Conservation (phyloP, 345 rosid genomes). For the Citrus reticulata region DNA sequence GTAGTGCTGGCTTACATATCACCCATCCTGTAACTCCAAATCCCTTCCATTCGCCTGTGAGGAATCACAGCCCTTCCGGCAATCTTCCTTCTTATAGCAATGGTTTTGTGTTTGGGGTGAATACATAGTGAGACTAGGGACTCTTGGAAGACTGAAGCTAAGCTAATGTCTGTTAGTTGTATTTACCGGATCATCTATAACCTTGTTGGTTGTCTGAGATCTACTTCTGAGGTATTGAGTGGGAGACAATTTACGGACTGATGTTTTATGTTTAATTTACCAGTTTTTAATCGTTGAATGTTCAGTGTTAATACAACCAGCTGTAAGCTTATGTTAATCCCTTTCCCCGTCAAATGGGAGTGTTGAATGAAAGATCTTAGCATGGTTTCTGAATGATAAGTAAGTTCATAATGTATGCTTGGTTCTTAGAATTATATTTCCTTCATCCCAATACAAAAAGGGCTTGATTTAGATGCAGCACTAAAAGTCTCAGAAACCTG, state of each 20-base stretch:
- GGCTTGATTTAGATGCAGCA: no score
- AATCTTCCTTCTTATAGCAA: constrained; percentile 45
- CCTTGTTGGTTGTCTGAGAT: not conserved
- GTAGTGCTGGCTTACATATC: constrained; percentile 40
- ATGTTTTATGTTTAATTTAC: not conserved
- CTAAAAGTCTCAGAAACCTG: no score
- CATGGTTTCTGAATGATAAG: no score
- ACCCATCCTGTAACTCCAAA: constrained; percentile 37
- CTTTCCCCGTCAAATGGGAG: not conserved
- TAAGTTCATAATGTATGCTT: no score
- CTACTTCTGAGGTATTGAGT: not conserved
- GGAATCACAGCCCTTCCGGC: constrained; percentile 21
- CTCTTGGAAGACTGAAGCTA: not conserved
- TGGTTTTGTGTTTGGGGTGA: constrained; percentile 41
- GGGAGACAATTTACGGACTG: not conserved
- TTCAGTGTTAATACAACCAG: not conserved
- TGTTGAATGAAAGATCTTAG: not conserved
- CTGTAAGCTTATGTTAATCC: not conserved
- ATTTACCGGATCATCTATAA: not conserved
- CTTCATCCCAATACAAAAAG: no score
- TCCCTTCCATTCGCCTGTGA: constrained; percentile 37
- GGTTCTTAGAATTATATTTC: no score
- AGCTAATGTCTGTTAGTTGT: not conserved
- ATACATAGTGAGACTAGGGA: constrained; percentile 18
- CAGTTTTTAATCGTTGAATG: not conserved